A percentile compares a stretch with the other conserved stretches of the same genome.
Conservation (phyloP, 805 yeast species). For the Kodamaea jinghongensis region DNA sequence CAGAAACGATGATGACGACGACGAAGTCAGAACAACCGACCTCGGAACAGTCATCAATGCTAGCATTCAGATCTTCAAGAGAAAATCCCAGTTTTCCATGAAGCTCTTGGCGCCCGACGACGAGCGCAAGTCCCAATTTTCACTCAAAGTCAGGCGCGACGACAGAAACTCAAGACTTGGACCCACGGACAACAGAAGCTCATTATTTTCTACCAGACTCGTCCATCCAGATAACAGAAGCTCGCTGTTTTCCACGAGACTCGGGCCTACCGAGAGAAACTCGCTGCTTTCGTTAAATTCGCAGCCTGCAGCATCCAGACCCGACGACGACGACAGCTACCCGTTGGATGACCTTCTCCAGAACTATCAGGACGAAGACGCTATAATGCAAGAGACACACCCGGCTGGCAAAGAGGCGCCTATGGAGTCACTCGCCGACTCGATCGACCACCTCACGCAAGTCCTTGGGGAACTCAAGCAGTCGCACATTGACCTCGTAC, state of each 20-base stretch:
- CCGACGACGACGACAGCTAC: background rate
- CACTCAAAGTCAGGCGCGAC: no score
- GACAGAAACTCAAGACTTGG: no score
- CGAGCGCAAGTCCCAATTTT: no score
- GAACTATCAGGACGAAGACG: constrained; percentile 2
- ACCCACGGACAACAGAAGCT: no score
- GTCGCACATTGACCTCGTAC: constrained; percentile 2
- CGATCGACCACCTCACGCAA: constrained; percentile 5
- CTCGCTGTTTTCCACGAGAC: no score
- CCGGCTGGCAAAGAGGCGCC: no score
- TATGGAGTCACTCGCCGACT: background rate
- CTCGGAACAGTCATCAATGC: constrained; percentile 14
- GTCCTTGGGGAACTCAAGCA: constrained; percentile 6
- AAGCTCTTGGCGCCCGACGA: background rate
- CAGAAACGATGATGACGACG: constrained; percentile 10
- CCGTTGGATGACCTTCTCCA: constrained; percentile 4
- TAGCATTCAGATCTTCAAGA: constrained; percentile 15
- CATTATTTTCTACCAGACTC: no score
- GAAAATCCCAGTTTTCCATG: constrained; percentile 6
- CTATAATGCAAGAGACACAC: background rate
- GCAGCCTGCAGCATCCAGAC: no score
- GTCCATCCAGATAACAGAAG: no score
- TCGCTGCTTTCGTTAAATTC: no score
- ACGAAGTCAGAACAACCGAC: constrained; percentile 11
- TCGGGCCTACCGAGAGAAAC: background rate